phyloP scores from a whole-genome alignment of 257 asterid genomes.

The Primulina eburnea region DNA sequence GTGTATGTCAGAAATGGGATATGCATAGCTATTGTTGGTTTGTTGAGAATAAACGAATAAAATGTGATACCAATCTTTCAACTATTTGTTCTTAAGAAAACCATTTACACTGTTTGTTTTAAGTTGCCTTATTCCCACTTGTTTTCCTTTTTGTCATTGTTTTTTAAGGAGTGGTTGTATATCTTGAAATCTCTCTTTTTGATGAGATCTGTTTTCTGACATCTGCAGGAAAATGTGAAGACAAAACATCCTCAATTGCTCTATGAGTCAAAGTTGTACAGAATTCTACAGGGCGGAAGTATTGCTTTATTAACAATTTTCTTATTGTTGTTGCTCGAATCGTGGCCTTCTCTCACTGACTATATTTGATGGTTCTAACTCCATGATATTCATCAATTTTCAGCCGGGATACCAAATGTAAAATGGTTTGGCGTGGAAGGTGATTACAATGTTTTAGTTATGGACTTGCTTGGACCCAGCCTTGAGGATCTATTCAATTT shows the following conservation, averaged over 20 bases:
- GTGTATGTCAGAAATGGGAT: background rate
- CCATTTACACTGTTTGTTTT: background rate
- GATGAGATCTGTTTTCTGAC: background rate
- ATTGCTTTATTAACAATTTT: conserved; percentile 22
- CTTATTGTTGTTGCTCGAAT: conserved; percentile 24
- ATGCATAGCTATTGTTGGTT: background rate
- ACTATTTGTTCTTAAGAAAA: background rate
- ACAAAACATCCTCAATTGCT: conserved; percentile 68
- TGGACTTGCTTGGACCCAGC: conserved; percentile 78
- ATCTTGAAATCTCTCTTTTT: background rate
- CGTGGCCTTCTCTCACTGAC: background rate
- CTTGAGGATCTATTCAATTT: conserved; percentile 69
- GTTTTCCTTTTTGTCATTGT: too few species aligned
- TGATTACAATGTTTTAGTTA: conserved; percentile 63
- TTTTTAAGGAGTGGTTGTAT: background rate
- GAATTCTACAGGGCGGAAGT: conserved; percentile 71
- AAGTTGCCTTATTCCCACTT: background rate
- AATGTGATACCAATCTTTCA: too few species aligned
- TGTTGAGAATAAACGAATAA: background rate
- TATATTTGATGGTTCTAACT: background rate
- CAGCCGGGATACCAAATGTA: conserved; percentile 63
- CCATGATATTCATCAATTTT: conserved; percentile 13
- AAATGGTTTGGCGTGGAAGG: conserved; percentile 76
- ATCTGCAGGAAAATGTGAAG: conserved; percentile 58
- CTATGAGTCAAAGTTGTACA: conserved; percentile 63